These are phyloP conservation scores for Annulohypoxylon nitens DNA, from an alignment of 495 filamentous ascomycete genomes.

Conservation along the genomic window DNA sequence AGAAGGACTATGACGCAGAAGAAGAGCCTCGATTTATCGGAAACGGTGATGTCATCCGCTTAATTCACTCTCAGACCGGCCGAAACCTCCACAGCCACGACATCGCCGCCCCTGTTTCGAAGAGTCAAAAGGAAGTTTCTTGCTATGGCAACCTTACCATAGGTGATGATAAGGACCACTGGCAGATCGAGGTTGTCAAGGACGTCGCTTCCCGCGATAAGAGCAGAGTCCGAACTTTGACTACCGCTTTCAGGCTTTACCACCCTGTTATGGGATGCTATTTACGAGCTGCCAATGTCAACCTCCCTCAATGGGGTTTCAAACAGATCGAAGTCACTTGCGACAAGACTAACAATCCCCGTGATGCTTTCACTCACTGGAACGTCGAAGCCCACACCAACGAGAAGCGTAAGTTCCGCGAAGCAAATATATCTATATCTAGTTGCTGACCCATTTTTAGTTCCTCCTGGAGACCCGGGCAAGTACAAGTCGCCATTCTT, in stretches of 20 bases:
- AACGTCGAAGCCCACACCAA: conserved; percentile 97
- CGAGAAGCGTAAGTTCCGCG: conserved; percentile 80
- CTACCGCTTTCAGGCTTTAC: conserved; percentile 90
- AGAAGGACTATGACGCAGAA: conserved; percentile 78
- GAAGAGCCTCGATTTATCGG: conserved; percentile 77
- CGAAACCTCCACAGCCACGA: conserved; percentile 96
- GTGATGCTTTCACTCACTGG: conserved; percentile 97
- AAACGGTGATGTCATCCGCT: conserved; percentile 81
- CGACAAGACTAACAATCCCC: conserved; percentile 90
- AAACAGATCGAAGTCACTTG: conserved; percentile 99
- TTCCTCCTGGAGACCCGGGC: conserved; percentile 89
- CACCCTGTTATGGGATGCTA: conserved; percentile 91
- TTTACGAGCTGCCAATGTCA: conserved; percentile 93
- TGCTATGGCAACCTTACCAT: conserved; percentile 97
- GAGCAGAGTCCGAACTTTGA: conserved; percentile 90
- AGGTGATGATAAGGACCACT: conserved; percentile 98
- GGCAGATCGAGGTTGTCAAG: conserved; percentile 90
- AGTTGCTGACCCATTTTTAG: conserved; percentile 62
- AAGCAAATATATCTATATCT: neutral
- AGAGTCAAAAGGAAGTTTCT: conserved; percentile 91
- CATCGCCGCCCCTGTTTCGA: conserved; percentile 88
- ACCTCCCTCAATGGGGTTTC: conserved; percentile 98
- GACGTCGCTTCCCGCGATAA: conserved; percentile 89
- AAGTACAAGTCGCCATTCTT: conserved; percentile 97
- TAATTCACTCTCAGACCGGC: conserved; percentile 95